Conservation (phyloP, 345 rosid genomes). For the Eucalyptus erythrocorys region DNA sequence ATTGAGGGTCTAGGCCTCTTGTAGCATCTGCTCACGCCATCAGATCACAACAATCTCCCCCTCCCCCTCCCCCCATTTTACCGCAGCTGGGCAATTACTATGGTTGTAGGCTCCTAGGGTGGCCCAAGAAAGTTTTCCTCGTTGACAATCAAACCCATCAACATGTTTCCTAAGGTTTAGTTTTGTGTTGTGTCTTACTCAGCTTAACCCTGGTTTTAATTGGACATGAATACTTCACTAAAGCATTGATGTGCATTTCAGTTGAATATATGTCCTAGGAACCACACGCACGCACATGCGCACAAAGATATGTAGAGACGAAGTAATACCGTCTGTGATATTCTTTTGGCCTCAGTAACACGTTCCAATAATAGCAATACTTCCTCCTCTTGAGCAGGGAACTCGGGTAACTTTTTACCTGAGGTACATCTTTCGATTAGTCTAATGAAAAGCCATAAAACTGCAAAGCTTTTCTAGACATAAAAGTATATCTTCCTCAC, state of each 20-base stretch:
- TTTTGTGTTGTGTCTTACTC: neutral
- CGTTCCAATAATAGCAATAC: constrained; percentile 56
- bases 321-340: constrained; percentile 35
- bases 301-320: neutral
- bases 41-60: neutral
- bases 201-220: neutral
- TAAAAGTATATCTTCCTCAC: constrained; percentile 16
- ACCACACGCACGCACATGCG: neutral
- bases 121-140: neutral
- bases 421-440: neutral
- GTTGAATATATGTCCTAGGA: neutral
- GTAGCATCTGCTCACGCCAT: neutral
- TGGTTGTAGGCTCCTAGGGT: neutral
- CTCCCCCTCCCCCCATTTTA: neutral
- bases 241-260: neutral
- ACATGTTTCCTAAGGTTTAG: neutral
- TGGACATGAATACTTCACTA: neutral
- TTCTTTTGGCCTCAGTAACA: constrained; percentile 58
- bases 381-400: constrained; percentile 70
- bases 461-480: neutral
- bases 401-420: constrained; percentile 72
- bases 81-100: neutral
- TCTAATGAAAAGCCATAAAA: neutral
- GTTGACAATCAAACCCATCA: neutral
- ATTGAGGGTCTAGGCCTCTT: neutral